These are phyloP conservation scores for Chalciporus chontae DNA, from an alignment of 768 basidiomycete species.

Conservation along the genomic window DNA sequence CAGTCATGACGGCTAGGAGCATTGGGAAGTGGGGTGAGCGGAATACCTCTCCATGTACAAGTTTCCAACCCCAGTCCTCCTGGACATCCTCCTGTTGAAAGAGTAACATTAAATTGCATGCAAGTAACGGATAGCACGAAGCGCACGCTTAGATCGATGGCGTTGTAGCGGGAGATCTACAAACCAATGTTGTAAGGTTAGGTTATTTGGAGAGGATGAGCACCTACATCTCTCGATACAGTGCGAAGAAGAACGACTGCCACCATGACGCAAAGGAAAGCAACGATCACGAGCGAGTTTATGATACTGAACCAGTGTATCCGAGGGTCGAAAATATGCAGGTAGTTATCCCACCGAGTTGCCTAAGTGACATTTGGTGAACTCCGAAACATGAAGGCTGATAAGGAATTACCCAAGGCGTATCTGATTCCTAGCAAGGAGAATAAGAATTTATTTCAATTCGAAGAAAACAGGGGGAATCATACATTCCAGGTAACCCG, in stretches of 20 bases:
- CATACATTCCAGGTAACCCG: constrained; percentile 82
- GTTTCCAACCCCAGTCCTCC: constrained; percentile 98
- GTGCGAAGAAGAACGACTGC: constrained; percentile 84
- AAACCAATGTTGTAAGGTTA: neutral
- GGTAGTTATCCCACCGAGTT: constrained; percentile 94
- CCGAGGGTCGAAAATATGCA: constrained; percentile 88
- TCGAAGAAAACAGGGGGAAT: constrained; percentile 2
- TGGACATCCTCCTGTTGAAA: constrained; percentile 80
- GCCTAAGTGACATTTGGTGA: constrained; percentile 49
- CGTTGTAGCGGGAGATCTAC: constrained; percentile 69
- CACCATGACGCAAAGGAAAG: constrained; percentile 92
- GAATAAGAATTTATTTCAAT: neutral
- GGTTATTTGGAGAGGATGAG: neutral
- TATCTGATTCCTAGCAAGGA: constrained; percentile 67
- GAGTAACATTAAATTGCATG: neutral
- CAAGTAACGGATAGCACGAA: neutral
- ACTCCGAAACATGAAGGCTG: neutral
- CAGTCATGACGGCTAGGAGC: constrained; percentile 80
- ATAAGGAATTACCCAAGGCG: constrained; percentile 61
- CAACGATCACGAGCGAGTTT: constrained; percentile 87
- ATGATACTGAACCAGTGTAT: constrained; percentile 97
- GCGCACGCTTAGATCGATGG: constrained; percentile 82
- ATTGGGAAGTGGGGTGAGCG: constrained; percentile 75
- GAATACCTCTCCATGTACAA: constrained; percentile 96
- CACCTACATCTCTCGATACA: constrained; percentile 79